These are phyloP conservation scores for Inga laurina DNA, from an alignment of 306 rosid species.

Conservation along the genomic window DNA sequence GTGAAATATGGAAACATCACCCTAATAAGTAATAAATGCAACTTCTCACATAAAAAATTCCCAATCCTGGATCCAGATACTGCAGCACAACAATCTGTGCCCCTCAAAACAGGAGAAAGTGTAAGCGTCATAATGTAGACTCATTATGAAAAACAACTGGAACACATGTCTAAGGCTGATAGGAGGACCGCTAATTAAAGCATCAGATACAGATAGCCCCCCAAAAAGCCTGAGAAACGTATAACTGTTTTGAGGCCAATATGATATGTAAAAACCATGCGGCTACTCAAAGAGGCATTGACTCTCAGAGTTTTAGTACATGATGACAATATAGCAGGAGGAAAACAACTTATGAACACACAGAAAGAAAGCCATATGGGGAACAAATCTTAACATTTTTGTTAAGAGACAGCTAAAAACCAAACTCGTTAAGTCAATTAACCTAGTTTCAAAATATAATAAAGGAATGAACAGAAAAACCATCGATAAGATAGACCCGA, in stretches of 20 bases:
- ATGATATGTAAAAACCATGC: constrained; percentile 11
- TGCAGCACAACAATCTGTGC: background rate
- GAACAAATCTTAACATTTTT: background rate
- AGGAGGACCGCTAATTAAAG: background rate
- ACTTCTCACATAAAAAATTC: background rate
- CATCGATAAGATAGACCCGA: background rate
- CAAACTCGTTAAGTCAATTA: background rate
- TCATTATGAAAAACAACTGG: background rate
- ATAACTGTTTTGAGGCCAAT: constrained; percentile 2
- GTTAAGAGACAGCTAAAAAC: background rate
- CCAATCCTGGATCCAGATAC: background rate
- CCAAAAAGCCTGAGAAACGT: constrained; percentile 24
- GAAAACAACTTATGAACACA: background rate
- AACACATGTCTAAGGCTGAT: constrained; percentile 8
- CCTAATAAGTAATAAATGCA: background rate
- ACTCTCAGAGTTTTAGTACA: background rate
- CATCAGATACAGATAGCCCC: constrained; percentile 7
- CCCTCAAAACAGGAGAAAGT: background rate
- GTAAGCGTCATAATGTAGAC: background rate
- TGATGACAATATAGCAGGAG: background rate
- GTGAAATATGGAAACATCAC: background rate
- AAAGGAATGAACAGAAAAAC: background rate
- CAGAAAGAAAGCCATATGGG: background rate
- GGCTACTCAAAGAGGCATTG: constrained; percentile 29
- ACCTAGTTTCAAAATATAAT: background rate